phyloP scores from a whole-genome alignment of 2,329 filamentous ascomycete genomes.

The Alternaria gaisen region DNA sequence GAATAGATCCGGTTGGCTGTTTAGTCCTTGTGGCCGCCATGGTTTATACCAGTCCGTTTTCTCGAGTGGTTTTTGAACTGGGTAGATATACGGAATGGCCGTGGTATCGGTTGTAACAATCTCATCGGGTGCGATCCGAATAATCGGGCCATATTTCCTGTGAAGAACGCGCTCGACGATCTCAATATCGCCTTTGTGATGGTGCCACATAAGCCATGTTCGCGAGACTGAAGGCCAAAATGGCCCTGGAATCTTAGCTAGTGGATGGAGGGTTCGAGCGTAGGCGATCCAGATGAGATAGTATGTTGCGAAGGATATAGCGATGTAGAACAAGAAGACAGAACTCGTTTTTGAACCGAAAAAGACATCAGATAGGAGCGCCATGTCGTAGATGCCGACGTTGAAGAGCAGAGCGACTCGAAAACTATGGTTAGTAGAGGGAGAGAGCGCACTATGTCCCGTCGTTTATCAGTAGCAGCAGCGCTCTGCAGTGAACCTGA shows the following conservation, averaged over 20 bases:
- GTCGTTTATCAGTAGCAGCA: neutral
- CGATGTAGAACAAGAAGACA: conserved; percentile 10
- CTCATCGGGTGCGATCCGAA: conserved; percentile 59
- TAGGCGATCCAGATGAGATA: conserved; percentile 26
- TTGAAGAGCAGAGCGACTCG: neutral
- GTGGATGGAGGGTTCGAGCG: conserved; percentile 28
- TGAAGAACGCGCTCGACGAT: conserved; percentile 23
- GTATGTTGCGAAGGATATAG: conserved; percentile 9
- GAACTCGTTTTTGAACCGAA: neutral
- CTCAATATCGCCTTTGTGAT: conserved; percentile 33
- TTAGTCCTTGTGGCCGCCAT: conserved; percentile 29
- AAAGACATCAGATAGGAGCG: conserved; percentile 8
- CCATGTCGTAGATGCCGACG: neutral
- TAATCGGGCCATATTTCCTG: conserved; percentile 51
- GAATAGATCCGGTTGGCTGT: conserved; percentile 25
- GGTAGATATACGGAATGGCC: conserved; percentile 32
- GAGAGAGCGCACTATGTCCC: neutral
- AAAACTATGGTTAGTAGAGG: neutral
- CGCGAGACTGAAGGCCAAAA: conserved; percentile 36
- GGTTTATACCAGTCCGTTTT: conserved; percentile 37
- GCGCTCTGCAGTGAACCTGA: neutral
- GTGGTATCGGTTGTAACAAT: conserved; percentile 24
- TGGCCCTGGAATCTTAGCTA: conserved; percentile 32
- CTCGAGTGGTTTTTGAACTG: conserved; percentile 24
- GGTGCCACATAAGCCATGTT: conserved; percentile 37